Conservation (phyloP, 148 eudicot species). For the Fallopia convolvulus region DNA sequence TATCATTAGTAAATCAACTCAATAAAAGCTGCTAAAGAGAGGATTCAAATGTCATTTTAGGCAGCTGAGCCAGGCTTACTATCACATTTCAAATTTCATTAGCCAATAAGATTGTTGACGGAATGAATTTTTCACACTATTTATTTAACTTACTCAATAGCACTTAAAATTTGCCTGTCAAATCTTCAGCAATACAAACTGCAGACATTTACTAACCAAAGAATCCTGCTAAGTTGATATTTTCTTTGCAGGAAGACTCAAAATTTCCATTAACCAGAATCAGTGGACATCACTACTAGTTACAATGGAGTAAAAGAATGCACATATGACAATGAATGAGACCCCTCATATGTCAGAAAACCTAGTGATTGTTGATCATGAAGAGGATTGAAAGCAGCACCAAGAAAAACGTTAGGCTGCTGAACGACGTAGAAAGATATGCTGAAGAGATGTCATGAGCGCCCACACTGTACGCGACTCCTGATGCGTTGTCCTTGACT, state of each 20-base stretch:
- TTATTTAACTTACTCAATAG: background rate
- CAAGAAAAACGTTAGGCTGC: conserved; percentile 25
- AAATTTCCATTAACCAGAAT: too few relatives aligned
- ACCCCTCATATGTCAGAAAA: background rate
- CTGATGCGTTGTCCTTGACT: conserved; percentile 51
- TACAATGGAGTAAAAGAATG: background rate
- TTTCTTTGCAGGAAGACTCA: too few relatives aligned
- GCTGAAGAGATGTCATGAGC: too few relatives aligned
- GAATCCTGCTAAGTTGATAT: background rate
- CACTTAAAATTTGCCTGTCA: background rate
- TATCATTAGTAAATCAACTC: background rate
- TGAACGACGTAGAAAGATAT: too few relatives aligned
- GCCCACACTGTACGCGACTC: conserved; percentile 23
- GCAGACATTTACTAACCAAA: background rate
- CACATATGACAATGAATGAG: background rate
- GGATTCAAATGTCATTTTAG: background rate
- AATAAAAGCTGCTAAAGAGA: background rate
- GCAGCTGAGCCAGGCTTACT: too few relatives aligned
- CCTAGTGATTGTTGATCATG: conserved; percentile 11
- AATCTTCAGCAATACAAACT: background rate
- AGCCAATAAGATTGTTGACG: too few relatives aligned
- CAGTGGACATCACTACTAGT: too few relatives aligned
- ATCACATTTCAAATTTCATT: too few relatives aligned
- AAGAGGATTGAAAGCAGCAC: conserved; percentile 27
- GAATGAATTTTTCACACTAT: background rate